Percentiles rank a stretch among this genome's conserved stretches.
These are phyloP conservation scores for Aechmea fasciata DNA, from an alignment of 176 grass and related monocot genomes.

Conservation along the genomic window DNA sequence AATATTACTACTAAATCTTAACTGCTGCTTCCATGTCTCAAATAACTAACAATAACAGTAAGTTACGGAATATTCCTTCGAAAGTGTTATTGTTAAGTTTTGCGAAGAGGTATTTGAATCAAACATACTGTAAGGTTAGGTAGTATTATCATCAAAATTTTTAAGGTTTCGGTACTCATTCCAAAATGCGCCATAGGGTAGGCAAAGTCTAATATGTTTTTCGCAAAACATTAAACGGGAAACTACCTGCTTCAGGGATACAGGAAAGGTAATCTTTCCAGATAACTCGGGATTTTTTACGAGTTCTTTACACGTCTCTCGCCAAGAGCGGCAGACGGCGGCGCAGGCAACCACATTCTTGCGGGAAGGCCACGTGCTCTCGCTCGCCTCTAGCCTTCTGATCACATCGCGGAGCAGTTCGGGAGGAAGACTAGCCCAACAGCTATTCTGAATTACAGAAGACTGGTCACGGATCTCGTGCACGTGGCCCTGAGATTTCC, in stretches of 20 bases:
- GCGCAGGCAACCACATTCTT: slow-evolving; percentile 61
- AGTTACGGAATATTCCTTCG: too few species aligned
- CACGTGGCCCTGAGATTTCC: slow-evolving; percentile 57
- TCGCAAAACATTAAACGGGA: neutral
- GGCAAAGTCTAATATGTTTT: slow-evolving; percentile 1
- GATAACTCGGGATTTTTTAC: slow-evolving; percentile 40
- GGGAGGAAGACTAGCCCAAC: slow-evolving; percentile 55
- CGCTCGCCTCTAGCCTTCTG: slow-evolving; percentile 55
- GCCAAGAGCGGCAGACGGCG: slow-evolving; percentile 65
- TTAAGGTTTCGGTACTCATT: neutral
- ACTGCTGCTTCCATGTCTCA: too few species aligned
- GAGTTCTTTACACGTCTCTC: slow-evolving; percentile 64
- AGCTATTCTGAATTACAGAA: slow-evolving; percentile 37
- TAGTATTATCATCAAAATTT: too few species aligned
- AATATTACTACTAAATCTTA: too few species aligned
- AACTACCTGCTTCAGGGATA: slow-evolving; percentile 58
- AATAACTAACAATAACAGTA: too few species aligned
- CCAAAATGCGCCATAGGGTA: neutral
- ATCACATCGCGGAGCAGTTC: slow-evolving; percentile 66
- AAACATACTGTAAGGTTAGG: too few species aligned
- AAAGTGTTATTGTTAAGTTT: too few species aligned
- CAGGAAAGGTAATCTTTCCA: slow-evolving; percentile 62
- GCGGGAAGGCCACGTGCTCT: slow-evolving; percentile 50
- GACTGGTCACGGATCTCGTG: slow-evolving; percentile 49
- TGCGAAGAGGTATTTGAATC: too few species aligned